Evolutionary conservation across 139 green algal genomes (phyloP), one percentile per base, ranked within the genome.

Genomic region (Astrephomene gubernaculifera): DNA sequence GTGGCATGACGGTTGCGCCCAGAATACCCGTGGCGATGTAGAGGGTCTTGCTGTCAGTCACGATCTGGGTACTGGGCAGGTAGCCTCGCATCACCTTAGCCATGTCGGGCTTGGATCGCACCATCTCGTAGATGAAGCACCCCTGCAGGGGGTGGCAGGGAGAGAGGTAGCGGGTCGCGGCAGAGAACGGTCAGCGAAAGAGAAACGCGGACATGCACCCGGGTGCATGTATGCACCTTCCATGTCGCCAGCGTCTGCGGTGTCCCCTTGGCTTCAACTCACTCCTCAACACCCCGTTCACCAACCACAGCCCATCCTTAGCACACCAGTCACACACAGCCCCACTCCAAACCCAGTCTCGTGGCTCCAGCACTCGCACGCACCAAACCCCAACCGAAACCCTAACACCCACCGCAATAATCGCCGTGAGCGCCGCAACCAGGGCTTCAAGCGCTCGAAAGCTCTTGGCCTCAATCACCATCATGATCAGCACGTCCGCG

Each of bases 1-100:
- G 91, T 1, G 92, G 90, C 91, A 94, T 94, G 39, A 94, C 90
- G 21, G 90, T 91, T 52, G 92, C 87, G n/a, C 89, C 90, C 67
- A 94, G 73, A 52, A 95, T 93, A 57, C 89, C 83, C 0, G 68
- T 94, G 52, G 88, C 89, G 36, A 86, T 86, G 72, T 89, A 93
- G 52, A 94, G 84, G 70, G 89, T 88, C 17, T 65, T 72, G 1
- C 72, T 61, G 73, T 93, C 74, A 45, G 83, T 90, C 57, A 92
- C 41, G 6, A 92, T 74, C 44, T 57, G 24, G 29, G 49, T 61
- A 2, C 39, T 73, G 24, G 91, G 91, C 27, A 94, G 83, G 70
- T 93, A 84, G 27, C 91, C 91, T n/a, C 71, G 75, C 22, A 71
- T 83, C 31, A 94, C 90, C 73, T 81, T 81, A 24, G 35, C 41